Evolutionary conservation across 208 protist species (phyloP).

Genomic region (Acanthamoeba quina): DNA sequence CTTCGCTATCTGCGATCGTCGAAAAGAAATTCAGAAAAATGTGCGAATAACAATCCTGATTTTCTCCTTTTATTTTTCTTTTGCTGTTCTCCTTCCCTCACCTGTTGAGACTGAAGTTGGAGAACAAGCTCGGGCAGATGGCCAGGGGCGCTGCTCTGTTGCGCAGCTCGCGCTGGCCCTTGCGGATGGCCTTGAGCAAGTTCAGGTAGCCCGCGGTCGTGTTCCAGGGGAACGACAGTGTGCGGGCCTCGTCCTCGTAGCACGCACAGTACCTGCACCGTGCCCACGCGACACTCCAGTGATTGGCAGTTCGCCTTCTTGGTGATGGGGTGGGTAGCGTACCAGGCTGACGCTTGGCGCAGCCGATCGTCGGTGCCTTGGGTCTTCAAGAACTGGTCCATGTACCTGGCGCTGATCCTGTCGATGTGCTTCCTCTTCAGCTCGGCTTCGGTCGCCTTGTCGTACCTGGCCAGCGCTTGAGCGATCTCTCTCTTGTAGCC

Average conservation of each 20-base stretch:
- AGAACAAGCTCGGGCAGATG: too few species aligned
- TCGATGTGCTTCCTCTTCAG: background rate
- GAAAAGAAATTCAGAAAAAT: too few species aligned
- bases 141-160: too few species aligned
- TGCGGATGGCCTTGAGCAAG: background rate
- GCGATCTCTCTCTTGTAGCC: background rate
- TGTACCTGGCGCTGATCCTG: background rate
- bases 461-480: background rate
- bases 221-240: constrained; percentile 54
- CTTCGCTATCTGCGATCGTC: background rate
- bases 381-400: background rate
- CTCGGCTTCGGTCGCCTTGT: background rate
- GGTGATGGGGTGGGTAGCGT: background rate
- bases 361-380: background rate
- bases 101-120: too few species aligned
- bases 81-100: too few species aligned
- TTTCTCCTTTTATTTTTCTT: too few species aligned
- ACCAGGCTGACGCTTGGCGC: background rate
- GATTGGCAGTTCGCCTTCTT: too few species aligned
- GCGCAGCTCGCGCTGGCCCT: too few species aligned
- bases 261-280: constrained; percentile 2
- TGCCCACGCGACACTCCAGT: background rate
- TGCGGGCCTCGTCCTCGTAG: background rate
- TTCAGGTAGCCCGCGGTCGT: background rate
- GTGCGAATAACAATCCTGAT: too few species aligned